Base-by-base conservation (phyloP, 2,329 filamentous ascomycete genomes). In the Colletotrichum destructivum region DNA sequence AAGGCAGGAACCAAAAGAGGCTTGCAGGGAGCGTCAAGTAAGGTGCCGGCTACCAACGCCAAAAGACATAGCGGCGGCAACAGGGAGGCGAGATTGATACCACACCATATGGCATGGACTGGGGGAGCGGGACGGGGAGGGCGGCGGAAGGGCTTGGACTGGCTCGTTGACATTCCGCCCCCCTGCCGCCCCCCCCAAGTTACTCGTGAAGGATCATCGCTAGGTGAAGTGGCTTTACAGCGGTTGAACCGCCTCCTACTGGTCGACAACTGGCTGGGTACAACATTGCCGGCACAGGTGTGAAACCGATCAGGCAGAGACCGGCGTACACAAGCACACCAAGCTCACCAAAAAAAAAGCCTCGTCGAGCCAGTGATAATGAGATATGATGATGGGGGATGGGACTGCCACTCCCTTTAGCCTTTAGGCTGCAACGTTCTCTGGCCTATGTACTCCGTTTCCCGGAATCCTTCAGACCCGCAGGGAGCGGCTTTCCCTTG, bases 401-500 rank as follows among this genome's bases (percentile, higher is more conserved):
- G 3, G 4, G 26, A 26, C 26, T 26, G 26, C 26, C 26, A 26
- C 26, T 3, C 49, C 4, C n/a, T 35, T 38, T 4, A 47, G 16
- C 35, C 8, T 52, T 44, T 40, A 70, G 62, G 62, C 47, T 18
- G 16, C 38, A 23, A 47, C 8, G 26, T 23, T n/a, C 16, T 38
- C 38, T 47, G 40, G 4, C 3, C 26, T 4, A 26, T 26, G 26
- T 26, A 26, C 26, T 26, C 26, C 26, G 13, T 51, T 60, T 42
- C 42, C n/a, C 55, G 23, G 38, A 67, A 71, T 71, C 69, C 69
- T 71, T 59, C 63, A 52, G 68, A 26, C 42, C 69, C 56, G 57
- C 64, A 23, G 15, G 8, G 46, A n/a, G 56, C 64, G 42, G 69
- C n/a, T n/a, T 51, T 21, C 8, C 16, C 56, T 62, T 62, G 64